phyloP scores from a whole-genome alignment of 352 stramenopile genomes.

The Globisporangium splendens region DNA sequence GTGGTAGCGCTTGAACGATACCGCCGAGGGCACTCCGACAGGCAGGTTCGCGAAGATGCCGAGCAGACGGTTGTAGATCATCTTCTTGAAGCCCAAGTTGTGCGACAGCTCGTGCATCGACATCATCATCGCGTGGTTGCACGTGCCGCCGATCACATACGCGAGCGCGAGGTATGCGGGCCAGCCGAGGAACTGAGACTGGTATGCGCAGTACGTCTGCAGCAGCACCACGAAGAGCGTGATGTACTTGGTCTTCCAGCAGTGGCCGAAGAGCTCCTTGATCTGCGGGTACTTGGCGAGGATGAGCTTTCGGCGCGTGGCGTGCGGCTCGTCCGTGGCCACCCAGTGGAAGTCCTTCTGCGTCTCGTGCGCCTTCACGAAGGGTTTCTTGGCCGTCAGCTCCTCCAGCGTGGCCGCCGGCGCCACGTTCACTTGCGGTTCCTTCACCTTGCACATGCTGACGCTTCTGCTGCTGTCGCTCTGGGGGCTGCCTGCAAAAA shows the following conservation, averaged over 20 bases:
- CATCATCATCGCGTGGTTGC: constrained; percentile 95
- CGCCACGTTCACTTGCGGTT: constrained; percentile 19
- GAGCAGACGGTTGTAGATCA: constrained; percentile 88
- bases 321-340: constrained; percentile 7
- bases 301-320: constrained; percentile 36
- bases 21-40: constrained; percentile 88
- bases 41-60: constrained; percentile 93
- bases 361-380: constrained; percentile 39
- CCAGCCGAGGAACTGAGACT: constrained; percentile 66
- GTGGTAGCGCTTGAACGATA: constrained; percentile 97
- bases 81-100: constrained; percentile 94
- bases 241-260: constrained; percentile 88
- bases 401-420: constrained; percentile 15
- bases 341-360: constrained; percentile 83
- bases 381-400: constrained; percentile 29
- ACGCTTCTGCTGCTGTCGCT: too few species aligned
- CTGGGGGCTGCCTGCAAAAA: too few species aligned
- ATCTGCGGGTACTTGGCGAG: constrained; percentile 88
- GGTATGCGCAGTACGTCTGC: constrained; percentile 80
- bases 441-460: constrained; percentile 45
- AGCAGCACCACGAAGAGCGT: constrained; percentile 65
- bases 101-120: constrained; percentile 96
- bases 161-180: constrained; percentile 45
- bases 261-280: constrained; percentile 88
- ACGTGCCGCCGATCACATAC: constrained; percentile 90